phyloP scores from a whole-genome alignment of 345 rosid genomes.

The Linum lewisii region DNA sequence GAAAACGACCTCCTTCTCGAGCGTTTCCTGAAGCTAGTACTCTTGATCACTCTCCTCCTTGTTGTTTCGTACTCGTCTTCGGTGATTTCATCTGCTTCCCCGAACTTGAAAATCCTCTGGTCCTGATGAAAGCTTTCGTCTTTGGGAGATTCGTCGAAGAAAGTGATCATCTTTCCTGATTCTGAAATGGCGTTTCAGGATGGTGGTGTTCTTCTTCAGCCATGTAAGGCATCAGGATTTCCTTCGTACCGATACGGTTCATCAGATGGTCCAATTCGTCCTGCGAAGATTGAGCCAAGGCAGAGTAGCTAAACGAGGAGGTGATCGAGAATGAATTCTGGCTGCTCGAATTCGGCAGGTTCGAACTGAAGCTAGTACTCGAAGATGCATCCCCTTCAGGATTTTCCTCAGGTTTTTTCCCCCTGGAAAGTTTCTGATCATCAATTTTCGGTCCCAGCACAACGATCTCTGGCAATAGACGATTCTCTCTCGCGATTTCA shows the following conservation, averaged over 20 bases:
- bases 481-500: constrained; percentile 39
- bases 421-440: background rate
- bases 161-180: constrained; percentile 25
- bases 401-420: background rate
- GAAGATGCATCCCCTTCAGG: constrained; percentile 17
- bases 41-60: constrained; percentile 14
- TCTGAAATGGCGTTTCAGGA: constrained; percentile 10
- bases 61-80: constrained; percentile 15
- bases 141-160: constrained; percentile 39
- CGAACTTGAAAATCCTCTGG: constrained; percentile 50
- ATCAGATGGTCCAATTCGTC: constrained; percentile 13
- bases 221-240: constrained; percentile 6
- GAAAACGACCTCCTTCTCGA: constrained; percentile 29
- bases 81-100: background rate
- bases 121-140: constrained; percentile 38
- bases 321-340: constrained; percentile 14
- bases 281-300: constrained; percentile 23
- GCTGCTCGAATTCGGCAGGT: background rate
- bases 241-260: constrained; percentile 3
- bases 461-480: constrained; percentile 34
- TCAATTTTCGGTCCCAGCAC: constrained; percentile 29
- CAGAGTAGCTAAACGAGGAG: constrained; percentile 20
- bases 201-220: background rate
- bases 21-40: constrained; percentile 15
- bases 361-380: background rate